Conservation (phyloP, 2,329 filamentous ascomycete genomes). For the Ophiostoma montium region DNA sequence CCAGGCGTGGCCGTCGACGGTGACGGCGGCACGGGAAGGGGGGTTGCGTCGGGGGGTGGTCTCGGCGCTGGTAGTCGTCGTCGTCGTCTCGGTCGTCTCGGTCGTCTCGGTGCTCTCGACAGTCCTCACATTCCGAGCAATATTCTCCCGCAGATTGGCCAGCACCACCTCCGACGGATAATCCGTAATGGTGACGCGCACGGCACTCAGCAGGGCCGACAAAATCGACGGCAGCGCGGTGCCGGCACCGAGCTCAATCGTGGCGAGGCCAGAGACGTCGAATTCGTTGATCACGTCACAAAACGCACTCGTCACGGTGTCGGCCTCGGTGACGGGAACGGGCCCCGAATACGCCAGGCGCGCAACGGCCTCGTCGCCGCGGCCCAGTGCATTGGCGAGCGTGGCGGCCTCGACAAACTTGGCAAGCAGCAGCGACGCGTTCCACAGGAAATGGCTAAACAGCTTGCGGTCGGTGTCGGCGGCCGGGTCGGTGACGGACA, state of each 20-base stretch:
- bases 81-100: slow-evolving; percentile 15
- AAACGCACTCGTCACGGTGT: slow-evolving; percentile 5
- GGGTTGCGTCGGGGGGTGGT: not conserved
- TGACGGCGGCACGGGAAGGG: slow-evolving; percentile 15
- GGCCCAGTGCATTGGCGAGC: slow-evolving; percentile 16
- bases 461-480: slow-evolving; percentile 41
- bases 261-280: slow-evolving; percentile 34
- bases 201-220: slow-evolving; percentile 31
- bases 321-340: not conserved
- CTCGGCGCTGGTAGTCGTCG: not conserved
- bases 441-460: slow-evolving; percentile 65
- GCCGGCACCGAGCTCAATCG: slow-evolving; percentile 56
- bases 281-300: slow-evolving; percentile 20
- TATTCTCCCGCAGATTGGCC: slow-evolving; percentile 42
- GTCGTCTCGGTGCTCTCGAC: slow-evolving; percentile 16
- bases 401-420: slow-evolving; percentile 40
- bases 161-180: slow-evolving; percentile 51
- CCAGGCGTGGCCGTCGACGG: slow-evolving; percentile 50
- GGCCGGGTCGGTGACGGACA: slow-evolving; percentile 33
- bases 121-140: slow-evolving; percentile 40
- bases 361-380: slow-evolving; percentile 3
- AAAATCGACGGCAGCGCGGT: slow-evolving; percentile 40
- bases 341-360: not conserved
- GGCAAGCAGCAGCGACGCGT: slow-evolving; percentile 42
- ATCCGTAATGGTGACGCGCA: slow-evolving; percentile 46